Conservation (phyloP, 1,139 yeast species). For the Taphrina communis region DNA sequence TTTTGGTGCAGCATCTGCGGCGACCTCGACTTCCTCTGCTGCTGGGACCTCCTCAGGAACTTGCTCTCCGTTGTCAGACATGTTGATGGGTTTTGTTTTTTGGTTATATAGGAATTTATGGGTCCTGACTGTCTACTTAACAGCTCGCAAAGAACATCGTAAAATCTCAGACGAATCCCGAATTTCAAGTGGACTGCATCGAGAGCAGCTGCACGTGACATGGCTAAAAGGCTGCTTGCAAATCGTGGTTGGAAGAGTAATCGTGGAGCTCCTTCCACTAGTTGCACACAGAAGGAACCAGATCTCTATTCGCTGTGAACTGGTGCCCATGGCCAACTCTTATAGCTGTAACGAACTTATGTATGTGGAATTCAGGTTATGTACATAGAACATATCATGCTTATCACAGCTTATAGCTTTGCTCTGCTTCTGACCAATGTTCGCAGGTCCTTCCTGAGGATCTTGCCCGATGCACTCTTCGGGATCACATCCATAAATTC, state of each 20-base stretch:
- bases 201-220: neutral
- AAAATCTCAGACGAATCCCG: conserved; percentile 13
- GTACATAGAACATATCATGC: too few relatives aligned
- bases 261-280: neutral
- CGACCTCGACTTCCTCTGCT: conserved; percentile 86
- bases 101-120: conserved; percentile 12
- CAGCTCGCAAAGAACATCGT: conserved; percentile 24
- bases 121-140: conserved; percentile 31
- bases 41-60: conserved; percentile 53
- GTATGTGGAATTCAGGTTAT: too few relatives aligned
- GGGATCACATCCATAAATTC: conserved; percentile 53
- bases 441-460: conserved; percentile 48
- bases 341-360: too few relatives aligned
- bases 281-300: too few relatives aligned
- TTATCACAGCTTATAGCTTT: neutral
- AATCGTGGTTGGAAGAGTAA: too few relatives aligned
- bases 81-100: neutral
- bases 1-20: conserved; percentile 67
- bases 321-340: too few relatives aligned
- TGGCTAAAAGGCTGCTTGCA: too few relatives aligned
- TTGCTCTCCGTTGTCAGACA: conserved; percentile 42
- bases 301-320: too few relatives aligned
- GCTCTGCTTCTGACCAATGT: conserved; percentile 25
- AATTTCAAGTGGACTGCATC: conserved; percentile 16
- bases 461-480: conserved; percentile 54